Evolutionary conservation across 371 early-diverging fungal genomes (phyloP).

Genomic region (Lichtheimia ramosa): DNA sequence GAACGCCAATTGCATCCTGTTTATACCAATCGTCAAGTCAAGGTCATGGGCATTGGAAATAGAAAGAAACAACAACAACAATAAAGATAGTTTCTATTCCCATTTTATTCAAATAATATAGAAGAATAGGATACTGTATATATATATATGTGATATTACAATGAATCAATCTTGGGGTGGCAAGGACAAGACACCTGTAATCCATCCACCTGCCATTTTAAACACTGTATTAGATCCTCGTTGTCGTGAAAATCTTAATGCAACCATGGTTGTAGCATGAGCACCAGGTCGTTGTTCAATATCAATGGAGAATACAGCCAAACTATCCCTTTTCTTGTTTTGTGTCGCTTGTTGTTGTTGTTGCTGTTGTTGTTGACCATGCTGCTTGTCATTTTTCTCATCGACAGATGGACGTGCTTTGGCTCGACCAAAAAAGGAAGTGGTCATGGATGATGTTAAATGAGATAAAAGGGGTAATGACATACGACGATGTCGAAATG

Average conservation of each 20-base stretch:
- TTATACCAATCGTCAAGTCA: conserved; percentile 36
- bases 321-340: conserved; percentile 31
- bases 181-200: conserved; percentile 34
- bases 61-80: background rate
- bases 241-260: conserved; percentile 38
- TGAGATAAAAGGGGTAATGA: conserved; percentile 37
- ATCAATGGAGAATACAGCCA: conserved; percentile 35
- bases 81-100: background rate
- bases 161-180: conserved; percentile 1
- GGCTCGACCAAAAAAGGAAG: conserved; percentile 38
- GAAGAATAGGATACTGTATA: background rate
- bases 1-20: conserved; percentile 57
- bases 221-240: conserved; percentile 43
- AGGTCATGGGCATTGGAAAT: conserved; percentile 15
- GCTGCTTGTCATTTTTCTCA: conserved; percentile 14
- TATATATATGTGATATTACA: background rate
- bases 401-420: conserved; percentile 32
- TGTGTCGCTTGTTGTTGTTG: conserved; percentile 10
- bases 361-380: conserved; percentile 1
- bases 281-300: conserved; percentile 13
- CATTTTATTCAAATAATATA: background rate
- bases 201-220: conserved; percentile 49
- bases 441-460: conserved; percentile 44
- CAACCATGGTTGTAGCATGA: conserved; percentile 6
- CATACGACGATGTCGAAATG: conserved; percentile 16